These are phyloP conservation scores for Podaxis sp. DNA, from an alignment of 768 basidiomycete genomes.

Conservation along the genomic window DNA sequence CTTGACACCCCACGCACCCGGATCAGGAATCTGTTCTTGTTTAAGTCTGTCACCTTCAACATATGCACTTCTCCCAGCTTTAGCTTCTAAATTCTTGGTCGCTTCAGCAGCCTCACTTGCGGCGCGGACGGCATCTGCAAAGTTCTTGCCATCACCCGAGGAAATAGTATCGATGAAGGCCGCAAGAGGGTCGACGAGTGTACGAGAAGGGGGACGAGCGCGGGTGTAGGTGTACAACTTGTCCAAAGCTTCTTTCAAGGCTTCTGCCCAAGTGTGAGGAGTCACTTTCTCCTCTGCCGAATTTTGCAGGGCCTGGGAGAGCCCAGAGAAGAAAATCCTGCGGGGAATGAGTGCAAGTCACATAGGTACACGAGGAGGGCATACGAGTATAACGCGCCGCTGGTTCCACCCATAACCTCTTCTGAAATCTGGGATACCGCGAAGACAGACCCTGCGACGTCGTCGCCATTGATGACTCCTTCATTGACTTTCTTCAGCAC, in stretches of 20 bases:
- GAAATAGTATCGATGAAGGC: conserved; percentile 62
- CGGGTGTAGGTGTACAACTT: conserved; percentile 82
- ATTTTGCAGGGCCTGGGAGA: conserved; percentile 68
- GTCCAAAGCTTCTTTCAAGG: conserved; percentile 54
- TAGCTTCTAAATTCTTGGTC: conserved; percentile 77
- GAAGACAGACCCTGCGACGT: conserved; percentile 65
- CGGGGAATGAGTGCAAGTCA: neutral
- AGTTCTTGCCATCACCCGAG: conserved; percentile 26
- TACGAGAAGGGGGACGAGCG: conserved; percentile 86
- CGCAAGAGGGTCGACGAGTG: conserved; percentile 87
- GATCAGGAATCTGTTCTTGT: conserved; percentile 69
- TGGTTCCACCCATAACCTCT: conserved; percentile 88
- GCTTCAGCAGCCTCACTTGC: conserved; percentile 67
- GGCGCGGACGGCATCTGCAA: conserved; percentile 53
- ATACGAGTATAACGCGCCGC: conserved; percentile 88
- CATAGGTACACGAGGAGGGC: conserved; percentile 25
- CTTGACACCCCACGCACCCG: conserved; percentile 91
- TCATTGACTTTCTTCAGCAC: conserved; percentile 57
- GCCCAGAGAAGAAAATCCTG: conserved; percentile 89
- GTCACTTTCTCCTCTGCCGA: conserved; percentile 37
- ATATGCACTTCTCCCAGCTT: conserved; percentile 88
- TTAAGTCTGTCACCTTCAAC: conserved; percentile 67
- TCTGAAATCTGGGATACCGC: conserved; percentile 74
- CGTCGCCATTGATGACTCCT: conserved; percentile 56
- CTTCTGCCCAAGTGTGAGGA: conserved; percentile 54